A percentile compares a stretch with the other conserved stretches of the same genome.
Conservation (phyloP, 139 green algal species). For the Micractinium sp. region DNA sequence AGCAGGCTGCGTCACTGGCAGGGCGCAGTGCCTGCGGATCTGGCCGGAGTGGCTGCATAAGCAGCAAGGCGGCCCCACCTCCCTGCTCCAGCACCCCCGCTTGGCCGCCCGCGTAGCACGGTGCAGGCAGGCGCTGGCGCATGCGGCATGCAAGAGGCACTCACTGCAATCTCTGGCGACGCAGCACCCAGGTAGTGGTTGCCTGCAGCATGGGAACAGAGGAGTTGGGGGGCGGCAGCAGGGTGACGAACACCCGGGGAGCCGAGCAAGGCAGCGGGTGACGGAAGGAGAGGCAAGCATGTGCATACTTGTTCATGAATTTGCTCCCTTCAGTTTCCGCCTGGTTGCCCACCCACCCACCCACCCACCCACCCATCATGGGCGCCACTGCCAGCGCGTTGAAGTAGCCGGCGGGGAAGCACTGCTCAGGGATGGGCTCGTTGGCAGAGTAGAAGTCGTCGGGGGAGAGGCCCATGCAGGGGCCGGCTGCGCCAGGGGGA, state of each 20-base stretch:
- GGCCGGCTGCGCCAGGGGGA: neutral
- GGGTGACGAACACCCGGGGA: neutral
- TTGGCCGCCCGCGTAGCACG: no score
- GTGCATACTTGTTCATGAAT: no score
- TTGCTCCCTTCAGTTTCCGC: no score
- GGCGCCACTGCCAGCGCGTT: neutral
- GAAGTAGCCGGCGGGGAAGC: neutral
- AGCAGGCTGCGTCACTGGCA: neutral
- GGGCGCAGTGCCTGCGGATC: no score
- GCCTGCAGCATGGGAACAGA: neutral
- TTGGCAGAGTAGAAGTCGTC: slow-evolving; percentile 6
- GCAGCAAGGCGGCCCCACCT: neutral
- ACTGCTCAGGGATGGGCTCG: slow-evolving; percentile 5
- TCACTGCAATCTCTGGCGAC: neutral
- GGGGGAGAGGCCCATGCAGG: neutral
- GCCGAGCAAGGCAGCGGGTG: no score
- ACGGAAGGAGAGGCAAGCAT: no score
- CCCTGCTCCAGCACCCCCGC: no score
- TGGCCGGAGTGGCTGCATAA: no score
- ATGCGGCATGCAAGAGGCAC: no score
- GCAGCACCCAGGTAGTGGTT: neutral
- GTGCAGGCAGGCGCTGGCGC: no score
- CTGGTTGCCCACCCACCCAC: no score
- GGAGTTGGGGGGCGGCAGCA: no score
- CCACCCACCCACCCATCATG: neutral